Conservation (phyloP, 208 protist genomes). For the Novymonas esmeraldas region DNA sequence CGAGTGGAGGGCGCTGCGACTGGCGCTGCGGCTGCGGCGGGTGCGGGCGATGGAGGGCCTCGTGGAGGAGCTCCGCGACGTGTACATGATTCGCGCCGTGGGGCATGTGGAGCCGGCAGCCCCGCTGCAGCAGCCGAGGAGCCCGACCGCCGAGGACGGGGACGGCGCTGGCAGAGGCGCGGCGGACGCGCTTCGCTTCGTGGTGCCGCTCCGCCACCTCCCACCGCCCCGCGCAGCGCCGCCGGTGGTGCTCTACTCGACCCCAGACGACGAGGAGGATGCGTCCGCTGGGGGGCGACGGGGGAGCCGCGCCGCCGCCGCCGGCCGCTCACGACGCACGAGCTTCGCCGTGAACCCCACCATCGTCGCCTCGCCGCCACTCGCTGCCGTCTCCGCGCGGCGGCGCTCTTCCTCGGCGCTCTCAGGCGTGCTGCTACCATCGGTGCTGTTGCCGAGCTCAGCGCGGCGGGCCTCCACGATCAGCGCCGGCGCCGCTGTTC, state of each 20-base stretch:
- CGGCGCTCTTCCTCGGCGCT: neutral
- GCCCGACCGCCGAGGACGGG: neutral
- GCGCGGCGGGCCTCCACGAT: neutral
- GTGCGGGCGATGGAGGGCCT: slow-evolving; percentile 40
- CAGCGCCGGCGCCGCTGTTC: neutral
- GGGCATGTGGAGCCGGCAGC: slow-evolving; percentile 2
- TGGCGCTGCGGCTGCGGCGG: slow-evolving; percentile 51
- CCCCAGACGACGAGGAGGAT: neutral
- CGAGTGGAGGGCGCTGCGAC: slow-evolving; percentile 64
- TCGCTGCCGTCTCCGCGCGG: neutral
- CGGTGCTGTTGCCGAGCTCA: neutral
- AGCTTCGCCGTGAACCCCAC: slow-evolving; percentile 29
- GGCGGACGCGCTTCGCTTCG: slow-evolving; percentile 4
- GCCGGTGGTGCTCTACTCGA: slow-evolving; percentile 26
- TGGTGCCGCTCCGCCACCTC: slow-evolving; percentile 21
- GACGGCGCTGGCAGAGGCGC: neutral
- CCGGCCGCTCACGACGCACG: slow-evolving; percentile 18
- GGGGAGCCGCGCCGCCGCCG: neutral
- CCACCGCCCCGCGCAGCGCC: slow-evolving; percentile 14
- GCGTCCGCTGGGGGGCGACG: neutral
- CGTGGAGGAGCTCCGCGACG: slow-evolving; percentile 58
- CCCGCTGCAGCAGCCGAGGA: neutral
- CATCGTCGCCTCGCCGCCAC: slow-evolving; percentile 10
- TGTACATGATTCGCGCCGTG: slow-evolving; percentile 36
- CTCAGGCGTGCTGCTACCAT: neutral